Evolutionary conservation across 2,329 filamentous ascomycete species (phyloP).

Genomic region (Hirsutella thompsonii): DNA sequence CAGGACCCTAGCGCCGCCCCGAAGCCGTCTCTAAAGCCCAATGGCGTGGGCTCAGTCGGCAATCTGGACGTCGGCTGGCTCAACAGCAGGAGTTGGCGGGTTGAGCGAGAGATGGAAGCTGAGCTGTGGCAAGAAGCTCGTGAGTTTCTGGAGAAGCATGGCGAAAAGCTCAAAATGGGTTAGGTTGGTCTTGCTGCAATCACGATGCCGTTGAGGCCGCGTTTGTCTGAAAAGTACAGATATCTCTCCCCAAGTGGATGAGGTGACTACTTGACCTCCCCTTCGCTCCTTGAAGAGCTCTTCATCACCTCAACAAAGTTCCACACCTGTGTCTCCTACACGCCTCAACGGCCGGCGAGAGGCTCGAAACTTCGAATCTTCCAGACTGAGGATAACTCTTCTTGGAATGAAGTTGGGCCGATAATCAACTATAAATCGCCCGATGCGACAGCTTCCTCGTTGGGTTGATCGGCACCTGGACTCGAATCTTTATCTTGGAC

Average conservation of each 20-base stretch:
- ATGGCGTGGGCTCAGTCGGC: constrained; percentile 42
- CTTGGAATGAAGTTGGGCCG: no score
- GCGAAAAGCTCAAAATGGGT: constrained; percentile 5
- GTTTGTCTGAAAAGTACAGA: no score
- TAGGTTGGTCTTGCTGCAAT: not conserved
- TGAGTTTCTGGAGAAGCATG: constrained; percentile 21
- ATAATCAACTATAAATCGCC: not conserved
- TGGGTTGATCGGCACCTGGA: not conserved
- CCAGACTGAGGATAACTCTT: no score
- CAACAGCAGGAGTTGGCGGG: constrained; percentile 72
- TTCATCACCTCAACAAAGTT: no score
- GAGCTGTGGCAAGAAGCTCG: constrained; percentile 53
- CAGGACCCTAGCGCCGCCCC: constrained; percentile 22
- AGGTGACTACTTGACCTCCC: no score
- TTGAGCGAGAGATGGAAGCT: constrained; percentile 71
- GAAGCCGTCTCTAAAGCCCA: constrained; percentile 34
- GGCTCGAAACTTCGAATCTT: no score
- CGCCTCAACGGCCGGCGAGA: no score
- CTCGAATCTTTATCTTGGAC: not conserved
- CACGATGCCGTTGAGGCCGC: no score
- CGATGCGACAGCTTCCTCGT: not conserved
- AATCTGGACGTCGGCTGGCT: constrained; percentile 75
- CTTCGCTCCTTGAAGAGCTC: no score
- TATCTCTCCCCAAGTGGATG: no score
- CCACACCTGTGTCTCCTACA: no score